Base-by-base conservation (phyloP, 495 filamentous ascomycete genomes). In the Aspergillus bridgeri region DNA sequence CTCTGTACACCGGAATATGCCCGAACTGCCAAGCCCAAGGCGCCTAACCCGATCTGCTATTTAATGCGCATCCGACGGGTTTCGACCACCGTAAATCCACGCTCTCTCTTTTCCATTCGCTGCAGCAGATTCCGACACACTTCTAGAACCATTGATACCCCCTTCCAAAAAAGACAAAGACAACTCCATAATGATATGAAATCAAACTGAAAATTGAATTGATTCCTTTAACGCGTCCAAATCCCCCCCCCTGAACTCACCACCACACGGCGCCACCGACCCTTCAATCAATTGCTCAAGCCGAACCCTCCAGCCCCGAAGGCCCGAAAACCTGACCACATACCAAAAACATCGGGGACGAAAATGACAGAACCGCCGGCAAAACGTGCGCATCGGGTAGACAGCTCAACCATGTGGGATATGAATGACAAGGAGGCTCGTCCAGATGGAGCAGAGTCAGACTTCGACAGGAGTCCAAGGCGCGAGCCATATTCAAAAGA, bases 331-430 rank as follows among this genome's bases (percentile, higher is more conserved):
- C 9, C 17, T 38, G 3, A 38, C 33, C 13, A 38, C 7, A 38
- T 15, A n/a, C 33, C 13, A 15, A 38, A 38, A 15, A 48, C 51
- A 56, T 54, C 33, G 51, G 49, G 43, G 54, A 38, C 23, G 61
- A 71, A 59, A 48, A 83, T 83, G 80, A 66, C 77, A 15, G 82
- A 84, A 51, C 82, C 79, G 22, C 78, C 80, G 48, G 63, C 78
- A 42, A 84, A 85, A 61, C 81, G 82, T 42, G 69, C 80, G 29
- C 78, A 79, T 52, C 75, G 79, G 18, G 72, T 72, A 18, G 80
- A 83, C 52, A 83, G 78, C 64, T 69, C 78, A 6, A 62, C 74
- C 17, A 83, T 80, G 79, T 82, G 79, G 79, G 81, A 83, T 47
- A 72, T 69, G 44, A 72, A 75, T 51, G 78, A 79, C 19, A 60